Percentiles rank a stretch among this genome's conserved stretches.
Conservation (phyloP, 345 rosid genomes). For the Hypericum perforatum region DNA sequence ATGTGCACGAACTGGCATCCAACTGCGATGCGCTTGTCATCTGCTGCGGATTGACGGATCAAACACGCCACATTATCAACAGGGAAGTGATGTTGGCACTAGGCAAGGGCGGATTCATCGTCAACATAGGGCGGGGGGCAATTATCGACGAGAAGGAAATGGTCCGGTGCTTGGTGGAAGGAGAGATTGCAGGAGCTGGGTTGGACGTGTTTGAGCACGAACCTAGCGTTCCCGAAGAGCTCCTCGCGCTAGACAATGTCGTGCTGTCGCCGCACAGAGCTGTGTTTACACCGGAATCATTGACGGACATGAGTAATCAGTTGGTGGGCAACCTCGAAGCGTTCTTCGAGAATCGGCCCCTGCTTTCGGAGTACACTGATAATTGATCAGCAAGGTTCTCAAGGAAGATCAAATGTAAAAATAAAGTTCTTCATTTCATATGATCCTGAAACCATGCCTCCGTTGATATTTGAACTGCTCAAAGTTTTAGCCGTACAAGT, state of each 20-base stretch:
- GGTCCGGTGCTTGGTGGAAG: constrained; percentile 12
- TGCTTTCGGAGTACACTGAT: constrained; percentile 6
- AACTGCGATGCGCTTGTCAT: constrained; percentile 12
- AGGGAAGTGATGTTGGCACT: constrained; percentile 10
- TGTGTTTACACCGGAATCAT: constrained; percentile 7
- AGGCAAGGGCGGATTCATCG: constrained; percentile 14
- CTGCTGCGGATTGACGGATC: constrained; percentile 2
- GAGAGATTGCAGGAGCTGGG: constrained; percentile 16
- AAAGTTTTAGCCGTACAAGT: too few species aligned
- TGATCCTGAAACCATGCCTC: too few species aligned
- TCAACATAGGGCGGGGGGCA: constrained; percentile 18
- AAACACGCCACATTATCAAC: constrained; percentile 11
- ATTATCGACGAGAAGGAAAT: constrained; percentile 15
- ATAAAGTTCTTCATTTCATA: too few species aligned
- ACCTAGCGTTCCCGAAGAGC: constrained; percentile 12
- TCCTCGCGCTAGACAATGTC: constrained; percentile 12
- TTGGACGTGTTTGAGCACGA: constrained; percentile 22
- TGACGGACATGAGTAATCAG: constrained; percentile 3
- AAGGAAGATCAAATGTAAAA: too few species aligned
- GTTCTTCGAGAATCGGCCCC: constrained; percentile 12
- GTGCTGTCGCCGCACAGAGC: constrained; percentile 18
- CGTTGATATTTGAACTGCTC: too few species aligned
- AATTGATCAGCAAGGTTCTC: not conserved
- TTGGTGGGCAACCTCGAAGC: constrained; percentile 13
- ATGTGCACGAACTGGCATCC: constrained; percentile 9